Conservation (phyloP, 192 early-diverging fungal species). For the Jimgerdemannia lactiflua region DNA sequence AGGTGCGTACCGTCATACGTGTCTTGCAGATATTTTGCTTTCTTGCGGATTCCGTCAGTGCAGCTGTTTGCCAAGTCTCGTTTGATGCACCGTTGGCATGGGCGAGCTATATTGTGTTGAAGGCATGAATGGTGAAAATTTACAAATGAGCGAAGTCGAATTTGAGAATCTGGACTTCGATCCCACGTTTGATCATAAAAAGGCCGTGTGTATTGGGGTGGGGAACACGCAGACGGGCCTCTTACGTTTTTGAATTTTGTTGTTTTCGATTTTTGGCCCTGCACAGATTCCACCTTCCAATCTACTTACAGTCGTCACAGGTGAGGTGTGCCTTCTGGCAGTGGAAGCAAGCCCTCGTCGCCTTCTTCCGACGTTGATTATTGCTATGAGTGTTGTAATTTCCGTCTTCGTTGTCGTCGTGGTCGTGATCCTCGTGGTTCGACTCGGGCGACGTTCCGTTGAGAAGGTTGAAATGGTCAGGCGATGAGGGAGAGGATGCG, state of each 20-base stretch:
- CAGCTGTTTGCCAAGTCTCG: slow-evolving; percentile 72
- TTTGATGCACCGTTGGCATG: slow-evolving; percentile 87
- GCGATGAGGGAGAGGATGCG: too few species aligned
- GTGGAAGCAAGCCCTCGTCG: slow-evolving; percentile 53
- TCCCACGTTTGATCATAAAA: not conserved
- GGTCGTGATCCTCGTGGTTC: too few species aligned
- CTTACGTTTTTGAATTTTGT: too few species aligned
- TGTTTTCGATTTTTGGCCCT: too few species aligned
- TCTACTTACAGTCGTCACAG: slow-evolving; percentile 63
- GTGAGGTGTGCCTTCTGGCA: slow-evolving; percentile 77
- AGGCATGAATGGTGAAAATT: slow-evolving; percentile 1
- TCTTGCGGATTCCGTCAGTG: slow-evolving; percentile 83
- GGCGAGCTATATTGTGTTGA: slow-evolving; percentile 53
- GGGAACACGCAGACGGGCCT: too few species aligned
- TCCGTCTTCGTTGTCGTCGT: not conserved
- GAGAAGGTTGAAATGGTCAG: too few species aligned
- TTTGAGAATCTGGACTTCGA: not conserved
- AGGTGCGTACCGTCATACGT: slow-evolving; percentile 34
- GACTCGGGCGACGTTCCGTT: too few species aligned
- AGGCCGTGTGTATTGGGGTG: not conserved
- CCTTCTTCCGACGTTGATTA: slow-evolving; percentile 12
- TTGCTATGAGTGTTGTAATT: not conserved
- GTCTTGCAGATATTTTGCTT: slow-evolving; percentile 89
- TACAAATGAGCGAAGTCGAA: not conserved
- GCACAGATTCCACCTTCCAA: too few species aligned